These are phyloP conservation scores for Paecilomyces sp. DNA, from an alignment of 2,329 filamentous ascomycete species.

Conservation along the genomic window DNA sequence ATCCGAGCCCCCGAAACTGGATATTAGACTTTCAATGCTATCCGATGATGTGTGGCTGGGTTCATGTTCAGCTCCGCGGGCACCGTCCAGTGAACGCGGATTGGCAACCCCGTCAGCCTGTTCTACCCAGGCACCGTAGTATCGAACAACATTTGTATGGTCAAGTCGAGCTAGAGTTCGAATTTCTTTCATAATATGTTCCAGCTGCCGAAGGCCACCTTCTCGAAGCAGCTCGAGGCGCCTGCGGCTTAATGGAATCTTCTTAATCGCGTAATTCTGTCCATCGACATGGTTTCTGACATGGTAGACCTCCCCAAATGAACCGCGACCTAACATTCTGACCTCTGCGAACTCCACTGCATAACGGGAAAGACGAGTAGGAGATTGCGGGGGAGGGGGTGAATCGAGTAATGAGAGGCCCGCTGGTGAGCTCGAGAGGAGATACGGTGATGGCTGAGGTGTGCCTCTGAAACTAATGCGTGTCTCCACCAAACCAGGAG, in stretches of 20 bases:
- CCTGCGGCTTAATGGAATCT: slow-evolving; percentile 51
- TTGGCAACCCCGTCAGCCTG: slow-evolving; percentile 22
- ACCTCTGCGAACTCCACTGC: slow-evolving; percentile 47
- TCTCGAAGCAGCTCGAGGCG: slow-evolving; percentile 47
- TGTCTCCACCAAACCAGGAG: slow-evolving; percentile 13
- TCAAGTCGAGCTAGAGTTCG: slow-evolving; percentile 55
- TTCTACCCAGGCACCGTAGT: slow-evolving; percentile 60
- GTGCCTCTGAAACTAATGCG: slow-evolving; percentile 15
- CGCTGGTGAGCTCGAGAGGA: slow-evolving; percentile 23
- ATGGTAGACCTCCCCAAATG: slow-evolving; percentile 58
- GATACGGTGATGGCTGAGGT: slow-evolving; percentile 14
- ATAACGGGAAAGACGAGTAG: slow-evolving; percentile 36
- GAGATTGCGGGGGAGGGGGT: slow-evolving; percentile 12
- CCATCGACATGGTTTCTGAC: slow-evolving; percentile 56
- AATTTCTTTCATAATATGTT: slow-evolving; percentile 53
- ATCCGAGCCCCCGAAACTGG: slow-evolving; percentile 35
- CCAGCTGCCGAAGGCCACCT: slow-evolving; percentile 46
- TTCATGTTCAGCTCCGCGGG: slow-evolving; percentile 3
- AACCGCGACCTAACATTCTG: slow-evolving; percentile 54
- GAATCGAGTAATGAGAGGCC: slow-evolving; percentile 22
- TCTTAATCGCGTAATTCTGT: slow-evolving; percentile 59
- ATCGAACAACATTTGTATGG: slow-evolving; percentile 60
- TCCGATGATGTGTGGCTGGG: slow-evolving; percentile 9
- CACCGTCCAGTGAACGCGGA: slow-evolving; percentile 1
- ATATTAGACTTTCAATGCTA: slow-evolving; percentile 26